Base-by-base conservation (phyloP, 2,329 filamentous ascomycete genomes). In the Alternaria sp. region DNA sequence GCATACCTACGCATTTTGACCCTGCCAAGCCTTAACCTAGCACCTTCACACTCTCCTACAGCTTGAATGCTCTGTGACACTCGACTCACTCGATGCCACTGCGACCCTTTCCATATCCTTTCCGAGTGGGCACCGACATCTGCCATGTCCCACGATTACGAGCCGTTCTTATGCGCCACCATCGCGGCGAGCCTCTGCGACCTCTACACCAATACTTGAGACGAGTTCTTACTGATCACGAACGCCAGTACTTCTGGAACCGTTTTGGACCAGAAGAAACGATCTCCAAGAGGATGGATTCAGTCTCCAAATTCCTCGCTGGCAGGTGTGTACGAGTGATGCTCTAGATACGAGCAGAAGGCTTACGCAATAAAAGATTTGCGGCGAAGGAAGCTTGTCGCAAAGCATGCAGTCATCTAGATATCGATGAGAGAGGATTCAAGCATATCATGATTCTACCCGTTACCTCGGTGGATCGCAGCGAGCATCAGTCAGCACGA, bases 111-210 rank as follows among this genome's bases (percentile, higher is more conserved):
- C 89, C 89, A 1, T 82, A 88, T n/a, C 82, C 88, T 1, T 73
- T 94, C 14, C 84, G 85, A 49, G 81, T 96, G 53, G 93, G 93
- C 59, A 94, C 87, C 48, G 93, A 96, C 75, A 90, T 96, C 57
- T 93, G 91, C 77, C 84, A 85, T 58, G 85, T 93, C 58, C 78
- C 84, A 0, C 88, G 93, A 56, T 87, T 96, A 60, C 80, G 82
- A 62, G 75, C 78, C 20, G 81, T 93, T 52, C 77, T 94, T 53
- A 76, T 73, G 18, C 64, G 68, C 57, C 41, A 39, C 30, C 38
- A 42, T 4, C 20, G 57, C 30, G 36, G 36, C 60, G 56, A 49
- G 22, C 53, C 43, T 28, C 49, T 49, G 14, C 51, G 36, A 1
- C 54, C 62, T 4, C 61, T 75, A 16, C 22, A 59, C 11, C 61